These are phyloP conservation scores for Yarrowia deformans DNA, from an alignment of 805 yeast genomes.

Conservation along the genomic window DNA sequence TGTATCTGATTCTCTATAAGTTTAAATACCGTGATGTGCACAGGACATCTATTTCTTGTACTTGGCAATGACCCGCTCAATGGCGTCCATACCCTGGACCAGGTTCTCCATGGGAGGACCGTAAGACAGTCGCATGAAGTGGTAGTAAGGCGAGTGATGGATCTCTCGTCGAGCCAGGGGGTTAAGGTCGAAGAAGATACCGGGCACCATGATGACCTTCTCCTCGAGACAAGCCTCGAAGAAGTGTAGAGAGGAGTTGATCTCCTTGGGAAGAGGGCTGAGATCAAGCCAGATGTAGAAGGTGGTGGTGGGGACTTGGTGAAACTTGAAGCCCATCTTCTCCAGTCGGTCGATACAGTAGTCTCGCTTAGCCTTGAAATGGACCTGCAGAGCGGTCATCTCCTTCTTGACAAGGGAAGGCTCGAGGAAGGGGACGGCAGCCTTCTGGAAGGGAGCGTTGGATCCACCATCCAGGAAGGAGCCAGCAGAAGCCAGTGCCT, in stretches of 20 bases:
- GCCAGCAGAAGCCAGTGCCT: constrained; percentile 64
- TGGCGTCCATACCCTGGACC: constrained; percentile 67
- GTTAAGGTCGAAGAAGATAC: constrained; percentile 66
- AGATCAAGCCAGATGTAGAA: constrained; percentile 68
- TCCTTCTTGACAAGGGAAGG: constrained; percentile 59
- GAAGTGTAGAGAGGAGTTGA: constrained; percentile 64
- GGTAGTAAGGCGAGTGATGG: constrained; percentile 66
- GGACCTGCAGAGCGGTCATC: constrained; percentile 64
- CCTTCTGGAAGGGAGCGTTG: constrained; percentile 67
- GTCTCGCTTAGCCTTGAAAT: constrained; percentile 65
- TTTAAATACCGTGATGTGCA: not conserved
- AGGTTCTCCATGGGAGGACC: constrained; percentile 63
- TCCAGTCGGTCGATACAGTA: constrained; percentile 58
- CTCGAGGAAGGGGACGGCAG: constrained; percentile 62
- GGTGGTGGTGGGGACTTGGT: constrained; percentile 62
- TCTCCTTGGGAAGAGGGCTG: constrained; percentile 61
- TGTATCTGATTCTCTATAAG: not conserved
- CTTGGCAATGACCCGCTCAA: constrained; percentile 55
- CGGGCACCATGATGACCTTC: constrained; percentile 66
- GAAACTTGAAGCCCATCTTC: constrained; percentile 62
- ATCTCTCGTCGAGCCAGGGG: constrained; percentile 58
- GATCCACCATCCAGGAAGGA: constrained; percentile 68
- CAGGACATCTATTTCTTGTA: constrained; percentile 17
- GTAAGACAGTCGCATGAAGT: constrained; percentile 64
- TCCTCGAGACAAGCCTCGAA: constrained; percentile 69